Base-by-base conservation (phyloP, 1,284 basidiomycete genomes). In the Trichosporon sp. region DNA sequence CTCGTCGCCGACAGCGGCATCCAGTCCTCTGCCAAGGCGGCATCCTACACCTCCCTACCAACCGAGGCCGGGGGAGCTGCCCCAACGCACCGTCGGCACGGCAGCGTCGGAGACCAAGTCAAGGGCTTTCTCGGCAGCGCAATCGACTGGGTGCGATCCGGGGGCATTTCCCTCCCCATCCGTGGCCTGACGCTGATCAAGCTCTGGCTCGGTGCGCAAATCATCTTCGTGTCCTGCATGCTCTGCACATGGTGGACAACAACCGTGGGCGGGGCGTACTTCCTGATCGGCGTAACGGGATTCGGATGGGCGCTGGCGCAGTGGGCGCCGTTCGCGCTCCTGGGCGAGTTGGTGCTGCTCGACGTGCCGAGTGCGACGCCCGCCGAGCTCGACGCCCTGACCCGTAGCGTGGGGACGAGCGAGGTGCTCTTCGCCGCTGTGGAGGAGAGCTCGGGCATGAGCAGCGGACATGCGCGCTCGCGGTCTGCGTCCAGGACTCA, bases 1-100 rank as follows among this genome's bases (percentile, higher is more conserved):
- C 88, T 95, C 71, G 88, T 94, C 4, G 65, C 78, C 1, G 78
- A 80, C 38, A 82, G 80, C 5, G 83, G 83, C 7, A 77, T 84
- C 11, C 76, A 77, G 61, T 72, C 77, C 0, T 65, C 68, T 6
- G 51, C 69, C 7, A 12, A 40, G 21, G 35, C 21, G 14, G 11
- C 26, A 2, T 26, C 35, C n/a, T 70, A 70, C 48, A 19, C 35
- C 7, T 19, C 66, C 0, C 46, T 70, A 19, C n/a, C 65, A 4
- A n/a, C 19, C 12, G 64, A 65, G 12, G 64, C 64, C 1, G 64
- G 38, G 2, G 64, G 64, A 3, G 40, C 11, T 11, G 59, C 59
- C 16, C 59, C 59, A 4, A 35, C 59, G 31, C 56, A 61, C 16
- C 12, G 59, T 4, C 59, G 59, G 5, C 31, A 35, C 32, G 31